Conservation (phyloP, 805 yeast species). For the Citeromyces matritensis region DNA sequence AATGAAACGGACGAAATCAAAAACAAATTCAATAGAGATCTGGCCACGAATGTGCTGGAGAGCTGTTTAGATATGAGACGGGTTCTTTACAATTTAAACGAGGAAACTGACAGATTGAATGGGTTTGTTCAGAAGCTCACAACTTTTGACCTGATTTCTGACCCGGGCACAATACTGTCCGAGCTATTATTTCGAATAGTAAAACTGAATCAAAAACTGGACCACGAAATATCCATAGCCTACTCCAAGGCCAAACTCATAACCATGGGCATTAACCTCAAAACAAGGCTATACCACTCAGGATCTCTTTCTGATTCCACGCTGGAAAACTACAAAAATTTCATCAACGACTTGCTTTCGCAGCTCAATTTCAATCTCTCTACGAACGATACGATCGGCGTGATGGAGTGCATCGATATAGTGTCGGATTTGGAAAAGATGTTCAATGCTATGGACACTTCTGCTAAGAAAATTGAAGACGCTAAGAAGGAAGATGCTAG, state of each 20-base stretch:
- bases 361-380: slow-evolving; percentile 43
- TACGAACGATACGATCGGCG: slow-evolving; percentile 36
- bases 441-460: slow-evolving; percentile 38
- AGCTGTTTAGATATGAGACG: slow-evolving; percentile 32
- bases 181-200: slow-evolving; percentile 27
- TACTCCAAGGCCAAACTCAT: slow-evolving; percentile 55
- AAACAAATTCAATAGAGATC: slow-evolving; percentile 32
- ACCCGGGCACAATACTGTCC: slow-evolving; percentile 33
- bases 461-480: slow-evolving; percentile 1
- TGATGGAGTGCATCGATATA: slow-evolving; percentile 53
- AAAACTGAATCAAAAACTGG: slow-evolving; percentile 31
- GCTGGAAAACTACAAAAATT: slow-evolving; percentile 35
- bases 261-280: slow-evolving; percentile 48
- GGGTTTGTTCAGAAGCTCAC: slow-evolving; percentile 21
- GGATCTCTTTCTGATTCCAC: slow-evolving; percentile 21
- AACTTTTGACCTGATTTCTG: slow-evolving; percentile 33
- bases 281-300: slow-evolving; percentile 17
- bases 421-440: slow-evolving; percentile 59
- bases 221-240: slow-evolving; percentile 37
- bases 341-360: slow-evolving; percentile 39
- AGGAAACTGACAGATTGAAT: slow-evolving; percentile 31
- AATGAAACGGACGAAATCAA: slow-evolving; percentile 11
- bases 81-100: slow-evolving; percentile 21
- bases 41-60: slow-evolving; percentile 36
- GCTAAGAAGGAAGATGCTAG: slow-evolving; percentile 1